Conservation (phyloP, 2,329 filamentous ascomycete species). For the Sclerotinia glacialis region DNA sequence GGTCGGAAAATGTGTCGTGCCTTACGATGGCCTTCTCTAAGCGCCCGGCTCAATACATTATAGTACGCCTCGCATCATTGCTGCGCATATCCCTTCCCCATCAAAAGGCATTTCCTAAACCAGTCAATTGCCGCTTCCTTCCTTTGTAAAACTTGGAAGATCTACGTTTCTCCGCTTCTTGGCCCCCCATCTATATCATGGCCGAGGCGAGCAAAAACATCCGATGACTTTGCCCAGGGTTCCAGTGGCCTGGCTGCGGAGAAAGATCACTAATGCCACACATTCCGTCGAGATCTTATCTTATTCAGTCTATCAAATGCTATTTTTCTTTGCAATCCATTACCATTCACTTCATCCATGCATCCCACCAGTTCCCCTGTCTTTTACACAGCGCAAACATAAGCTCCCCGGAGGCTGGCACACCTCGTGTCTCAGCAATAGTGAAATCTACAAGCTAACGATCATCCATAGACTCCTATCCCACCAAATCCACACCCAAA, state of each 20-base stretch:
- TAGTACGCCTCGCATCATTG: conserved; percentile 35
- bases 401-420: background rate
- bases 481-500: conserved; percentile 52
- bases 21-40: conserved; percentile 39
- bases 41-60: conserved; percentile 38
- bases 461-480: conserved; percentile 46
- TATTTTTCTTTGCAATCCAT: conserved; percentile 1
- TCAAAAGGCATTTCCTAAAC: conserved; percentile 27
- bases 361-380: background rate
- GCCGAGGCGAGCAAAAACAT: conserved; percentile 3
- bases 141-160: conserved; percentile 17
- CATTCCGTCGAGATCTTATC: background rate
- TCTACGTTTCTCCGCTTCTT: conserved; percentile 11
- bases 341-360: background rate
- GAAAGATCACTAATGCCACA: background rate
- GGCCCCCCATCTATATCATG: conserved; percentile 19
- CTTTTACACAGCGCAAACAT: background rate
- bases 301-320: background rate
- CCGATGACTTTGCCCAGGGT: background rate
- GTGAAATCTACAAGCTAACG: background rate
- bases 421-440: background rate
- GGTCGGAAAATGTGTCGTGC: conserved; percentile 28
- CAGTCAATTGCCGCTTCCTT: conserved; percentile 28
- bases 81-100: conserved; percentile 34
- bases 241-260: conserved; percentile 7